These are phyloP conservation scores for Lactuca saligna DNA, from an alignment of 129 eudicot species.

Conservation along the genomic window DNA sequence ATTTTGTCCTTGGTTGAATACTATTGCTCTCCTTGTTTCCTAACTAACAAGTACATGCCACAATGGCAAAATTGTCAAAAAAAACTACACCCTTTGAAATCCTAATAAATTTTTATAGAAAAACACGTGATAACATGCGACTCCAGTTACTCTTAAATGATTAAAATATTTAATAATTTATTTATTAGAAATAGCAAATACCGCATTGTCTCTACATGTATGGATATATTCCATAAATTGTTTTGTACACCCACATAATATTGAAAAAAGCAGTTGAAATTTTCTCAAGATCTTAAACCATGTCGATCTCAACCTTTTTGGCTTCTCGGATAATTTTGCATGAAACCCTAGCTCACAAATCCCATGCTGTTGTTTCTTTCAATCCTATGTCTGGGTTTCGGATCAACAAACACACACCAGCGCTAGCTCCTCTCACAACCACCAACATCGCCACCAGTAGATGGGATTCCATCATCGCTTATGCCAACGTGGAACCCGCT, in stretches of 20 bases:
- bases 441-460: constrained; percentile 3
- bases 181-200: background rate
- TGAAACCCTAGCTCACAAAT: background rate
- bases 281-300: constrained; percentile 25
- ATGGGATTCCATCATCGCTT: constrained; percentile 5
- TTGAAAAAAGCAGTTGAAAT: background rate
- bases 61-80: constrained; percentile 20
- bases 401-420: background rate
- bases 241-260: constrained; percentile 6
- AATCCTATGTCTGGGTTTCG: constrained; percentile 14
- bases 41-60: background rate
- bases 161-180: background rate
- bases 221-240: constrained; percentile 21
- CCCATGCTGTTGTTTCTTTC: constrained; percentile 6
- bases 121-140: constrained; percentile 32
- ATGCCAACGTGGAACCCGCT: background rate
- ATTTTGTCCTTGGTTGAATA: constrained; percentile 4
- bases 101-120: background rate
- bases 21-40: background rate
- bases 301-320: constrained; percentile 24
- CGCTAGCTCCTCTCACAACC: background rate
- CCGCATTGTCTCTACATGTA: background rate
- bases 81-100: background rate
- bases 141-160: background rate
- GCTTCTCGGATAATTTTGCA: constrained; percentile 11